Evolutionary conservation across 768 basidiomycete genomes (phyloP), one percentile per base, ranked within the genome.

Genomic region (Mycena chlorophos): DNA sequence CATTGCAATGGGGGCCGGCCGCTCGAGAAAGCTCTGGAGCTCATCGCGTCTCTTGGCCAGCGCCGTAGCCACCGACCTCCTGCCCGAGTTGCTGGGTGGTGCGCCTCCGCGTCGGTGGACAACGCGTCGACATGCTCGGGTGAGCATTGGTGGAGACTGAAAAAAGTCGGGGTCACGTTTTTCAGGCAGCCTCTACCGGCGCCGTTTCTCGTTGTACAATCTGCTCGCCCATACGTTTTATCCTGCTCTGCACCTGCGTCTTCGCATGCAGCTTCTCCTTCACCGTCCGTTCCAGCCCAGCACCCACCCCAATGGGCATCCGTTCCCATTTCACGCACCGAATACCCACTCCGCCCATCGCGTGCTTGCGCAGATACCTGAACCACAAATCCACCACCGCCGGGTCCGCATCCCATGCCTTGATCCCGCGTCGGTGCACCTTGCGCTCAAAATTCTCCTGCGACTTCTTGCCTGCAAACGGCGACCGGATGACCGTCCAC

Each of bases 391-490:
- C 82, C 12, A 98, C 78, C 4, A 92, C 85, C 62, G 86, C 84
- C 3, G 81, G 74, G 65, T 94, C 80, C 17, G 94, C 84, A 70
- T 98, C 96, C 80, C 83, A 98, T 0, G 94, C 90, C 71, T 94
- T 95, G 73, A 98, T 84, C 34, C 82, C 81, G 12, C 95, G 82
- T 66, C 89, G 91, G 67, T 95, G 89, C 51, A 87, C 86, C 64
- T 77, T 82, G 25, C 91, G 77, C 69, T 94, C 88, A 69, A 96
- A 98, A 72, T 98, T 98, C 76, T 98, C 94, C 71, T 98, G 94
- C 17, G 82, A 76, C 72, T 96, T 97, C 68, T 98, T 98, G 70
- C 95, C 88, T 4, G 83, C 86, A 67, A 98, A 98, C 10, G 96
- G 95, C 3, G 84, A 82, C 30, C 87, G 83, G 8, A 81, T 78